These are phyloP conservation scores for Ophiognomonia clavigignenti-juglandacearum DNA, from an alignment of 2,329 filamentous ascomycete genomes.

Conservation along the genomic window DNA sequence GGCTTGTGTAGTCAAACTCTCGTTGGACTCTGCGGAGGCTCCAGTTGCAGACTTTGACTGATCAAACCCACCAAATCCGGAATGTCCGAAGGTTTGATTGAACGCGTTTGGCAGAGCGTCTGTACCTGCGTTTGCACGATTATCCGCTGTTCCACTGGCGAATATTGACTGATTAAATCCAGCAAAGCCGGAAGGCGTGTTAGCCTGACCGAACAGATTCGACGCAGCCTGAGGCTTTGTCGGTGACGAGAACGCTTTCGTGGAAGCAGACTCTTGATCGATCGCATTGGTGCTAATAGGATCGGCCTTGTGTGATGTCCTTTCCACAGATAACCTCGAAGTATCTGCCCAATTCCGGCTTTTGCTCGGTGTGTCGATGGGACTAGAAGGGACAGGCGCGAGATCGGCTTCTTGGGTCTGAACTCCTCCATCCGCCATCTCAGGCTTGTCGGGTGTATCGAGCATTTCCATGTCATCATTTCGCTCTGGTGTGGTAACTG, in stretches of 20 bases:
- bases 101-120: background rate
- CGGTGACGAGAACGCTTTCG: background rate
- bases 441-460: conserved; percentile 16
- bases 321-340: background rate
- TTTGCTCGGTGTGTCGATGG: conserved; percentile 3
- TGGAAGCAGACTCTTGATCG: conserved; percentile 4
- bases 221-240: background rate
- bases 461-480: conserved; percentile 8
- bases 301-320: background rate
- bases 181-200: background rate
- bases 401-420: conserved; percentile 26
- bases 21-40: background rate
- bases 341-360: background rate
- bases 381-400: conserved; percentile 6
- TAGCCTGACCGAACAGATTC: background rate
- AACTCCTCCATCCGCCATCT: conserved; percentile 26
- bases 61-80: background rate
- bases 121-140: too few relatives aligned
- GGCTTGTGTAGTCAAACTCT: background rate
- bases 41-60: too few relatives aligned
- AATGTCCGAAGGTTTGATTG: background rate
- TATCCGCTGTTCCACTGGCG: too few relatives aligned
- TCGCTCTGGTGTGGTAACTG: background rate
- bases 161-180: background rate
- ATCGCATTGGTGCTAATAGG: background rate